Evolutionary conservation across 2,329 filamentous ascomycete genomes (phyloP).

Genomic region (Sclerotinia borealis): DNA sequence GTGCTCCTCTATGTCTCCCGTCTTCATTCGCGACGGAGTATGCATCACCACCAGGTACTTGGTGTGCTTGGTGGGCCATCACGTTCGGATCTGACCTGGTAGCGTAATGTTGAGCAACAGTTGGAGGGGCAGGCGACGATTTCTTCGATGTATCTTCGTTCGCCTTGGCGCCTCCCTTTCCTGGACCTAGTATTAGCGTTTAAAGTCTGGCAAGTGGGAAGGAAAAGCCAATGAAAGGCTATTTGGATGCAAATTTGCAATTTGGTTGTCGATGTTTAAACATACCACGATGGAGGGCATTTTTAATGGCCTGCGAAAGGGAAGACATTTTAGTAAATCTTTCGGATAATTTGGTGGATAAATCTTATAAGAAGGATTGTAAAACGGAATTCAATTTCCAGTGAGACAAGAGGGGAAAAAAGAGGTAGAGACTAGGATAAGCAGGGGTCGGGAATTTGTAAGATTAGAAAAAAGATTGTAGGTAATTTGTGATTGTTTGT

Average conservation of each 20-base stretch:
- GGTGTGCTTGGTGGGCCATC: conserved; percentile 49
- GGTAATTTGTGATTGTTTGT: neutral
- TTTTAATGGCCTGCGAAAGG: conserved; percentile 12
- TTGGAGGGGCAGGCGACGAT: conserved; percentile 45
- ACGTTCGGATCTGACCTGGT: conserved; percentile 51
- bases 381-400: neutral
- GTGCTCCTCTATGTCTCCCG: conserved; percentile 60
- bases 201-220: neutral
- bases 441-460: neutral
- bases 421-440: neutral
- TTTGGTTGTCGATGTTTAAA: neutral
- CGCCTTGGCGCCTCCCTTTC: conserved; percentile 39
- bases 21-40: conserved; percentile 57
- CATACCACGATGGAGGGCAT: conserved; percentile 11
- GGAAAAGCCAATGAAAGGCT: neutral
- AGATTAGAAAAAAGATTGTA: too few relatives aligned
- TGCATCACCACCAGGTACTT: conserved; percentile 45
- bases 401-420: neutral
- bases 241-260: neutral
- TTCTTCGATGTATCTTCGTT: conserved; percentile 50
- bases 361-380: neutral
- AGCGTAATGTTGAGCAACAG: conserved; percentile 34
- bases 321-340: conserved; percentile 11
- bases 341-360: neutral
- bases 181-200: neutral